These are phyloP conservation scores for Suillus subaureus DNA, from an alignment of 768 basidiomycete genomes.

Conservation along the genomic window DNA sequence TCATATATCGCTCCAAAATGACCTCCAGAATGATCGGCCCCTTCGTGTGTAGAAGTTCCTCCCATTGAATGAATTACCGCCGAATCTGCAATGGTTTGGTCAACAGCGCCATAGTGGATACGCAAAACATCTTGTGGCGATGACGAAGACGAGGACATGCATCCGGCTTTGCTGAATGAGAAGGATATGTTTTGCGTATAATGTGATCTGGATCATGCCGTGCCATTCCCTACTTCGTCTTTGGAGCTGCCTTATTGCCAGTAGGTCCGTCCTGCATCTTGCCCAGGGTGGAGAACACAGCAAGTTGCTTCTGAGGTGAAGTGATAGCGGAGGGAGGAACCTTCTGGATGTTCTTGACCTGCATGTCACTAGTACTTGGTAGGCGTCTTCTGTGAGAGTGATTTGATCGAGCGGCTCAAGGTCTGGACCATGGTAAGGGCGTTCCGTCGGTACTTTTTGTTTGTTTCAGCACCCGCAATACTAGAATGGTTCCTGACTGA, in stretches of 20 bases:
- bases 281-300: constrained; percentile 26
- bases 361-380: constrained; percentile 29
- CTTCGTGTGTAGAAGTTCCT: too few relatives aligned
- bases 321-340: constrained; percentile 30
- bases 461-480: constrained; percentile 18
- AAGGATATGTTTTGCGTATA: too few relatives aligned
- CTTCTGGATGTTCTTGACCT: constrained; percentile 47
- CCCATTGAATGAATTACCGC: too few relatives aligned
- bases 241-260: constrained; percentile 60
- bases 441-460: constrained; percentile 65
- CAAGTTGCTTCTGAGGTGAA: constrained; percentile 21
- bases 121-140: too few relatives aligned
- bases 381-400: constrained; percentile 35
- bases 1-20: too few relatives aligned
- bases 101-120: too few relatives aligned
- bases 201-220: too few relatives aligned
- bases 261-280: constrained; percentile 24
- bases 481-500: too few relatives aligned
- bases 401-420: constrained; percentile 50
- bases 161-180: too few relatives aligned
- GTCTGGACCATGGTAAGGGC: constrained; percentile 89
- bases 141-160: too few relatives aligned
- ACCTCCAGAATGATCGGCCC: too few relatives aligned
- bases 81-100: too few relatives aligned
- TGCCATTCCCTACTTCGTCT: constrained; percentile 77